A percentile compares a stretch with the other conserved stretches of the same genome.
These are phyloP conservation scores for Aspergillus hancockii DNA, from an alignment of 495 filamentous ascomycete genomes.

Conservation along the genomic window DNA sequence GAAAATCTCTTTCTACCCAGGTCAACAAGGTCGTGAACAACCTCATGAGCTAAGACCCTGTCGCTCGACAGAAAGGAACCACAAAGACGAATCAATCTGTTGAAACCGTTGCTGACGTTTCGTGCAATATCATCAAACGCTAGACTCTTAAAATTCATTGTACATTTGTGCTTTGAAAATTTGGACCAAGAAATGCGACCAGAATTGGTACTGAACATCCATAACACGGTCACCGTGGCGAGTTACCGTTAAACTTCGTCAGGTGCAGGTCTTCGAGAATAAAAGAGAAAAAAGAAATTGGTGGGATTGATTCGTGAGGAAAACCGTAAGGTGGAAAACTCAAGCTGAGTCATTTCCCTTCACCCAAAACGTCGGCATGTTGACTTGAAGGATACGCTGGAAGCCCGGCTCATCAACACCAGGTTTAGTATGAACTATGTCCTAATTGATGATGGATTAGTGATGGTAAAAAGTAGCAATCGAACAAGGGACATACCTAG, in stretches of 20 bases:
- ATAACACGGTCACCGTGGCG: constrained; percentile 59
- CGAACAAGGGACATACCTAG: constrained; percentile 17
- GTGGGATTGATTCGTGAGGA: constrained; percentile 58
- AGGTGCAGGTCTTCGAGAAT: constrained; percentile 50
- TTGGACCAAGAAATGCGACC: constrained; percentile 73
- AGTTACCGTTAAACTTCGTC: constrained; percentile 46
- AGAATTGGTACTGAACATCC: constrained; percentile 72
- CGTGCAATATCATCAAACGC: constrained; percentile 66
- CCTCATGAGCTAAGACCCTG: constrained; percentile 47
- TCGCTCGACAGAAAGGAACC: constrained; percentile 52
- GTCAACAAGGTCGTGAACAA: constrained; percentile 55
- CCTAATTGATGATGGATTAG: constrained; percentile 11
- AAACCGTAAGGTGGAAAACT: constrained; percentile 38
- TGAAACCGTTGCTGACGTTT: constrained; percentile 51
- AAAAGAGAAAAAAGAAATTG: constrained; percentile 29
- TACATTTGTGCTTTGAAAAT: constrained; percentile 82
- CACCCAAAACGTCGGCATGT: constrained; percentile 42
- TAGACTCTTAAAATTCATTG: constrained; percentile 67
- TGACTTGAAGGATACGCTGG: constrained; percentile 13
- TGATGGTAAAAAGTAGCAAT: neutral
- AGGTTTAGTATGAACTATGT: constrained; percentile 5
- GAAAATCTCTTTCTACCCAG: constrained; percentile 46
- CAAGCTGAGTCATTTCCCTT: constrained; percentile 43
- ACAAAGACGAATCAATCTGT: constrained; percentile 60
- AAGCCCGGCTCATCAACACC: constrained; percentile 2